phyloP scores from a whole-genome alignment of 805 yeast species.

The Candida yuanshanica region DNA sequence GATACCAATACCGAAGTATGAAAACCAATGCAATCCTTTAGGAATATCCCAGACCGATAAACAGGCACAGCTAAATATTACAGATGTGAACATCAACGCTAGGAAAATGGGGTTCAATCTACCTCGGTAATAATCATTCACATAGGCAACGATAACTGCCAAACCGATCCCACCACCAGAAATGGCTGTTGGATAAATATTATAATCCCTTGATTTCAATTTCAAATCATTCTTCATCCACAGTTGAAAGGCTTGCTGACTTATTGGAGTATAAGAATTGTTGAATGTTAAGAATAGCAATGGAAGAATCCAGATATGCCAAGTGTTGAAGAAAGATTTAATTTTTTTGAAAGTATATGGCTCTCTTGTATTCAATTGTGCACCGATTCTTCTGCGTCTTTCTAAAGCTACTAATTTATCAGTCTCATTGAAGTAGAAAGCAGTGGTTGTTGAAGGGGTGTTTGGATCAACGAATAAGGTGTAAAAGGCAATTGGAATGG shows the following conservation, averaged over 20 bases:
- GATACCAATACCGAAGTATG: slow-evolving; percentile 41
- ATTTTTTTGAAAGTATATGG: slow-evolving; percentile 33
- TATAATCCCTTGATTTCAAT: slow-evolving; percentile 31
- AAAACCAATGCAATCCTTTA: slow-evolving; percentile 42
- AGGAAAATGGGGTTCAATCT: slow-evolving; percentile 33
- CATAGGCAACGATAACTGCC: slow-evolving; percentile 32
- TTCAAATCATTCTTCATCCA: slow-evolving; percentile 39
- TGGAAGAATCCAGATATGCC: slow-evolving; percentile 47
- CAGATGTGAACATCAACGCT: slow-evolving; percentile 31
- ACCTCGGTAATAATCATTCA: slow-evolving; percentile 33
- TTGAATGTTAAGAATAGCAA: slow-evolving; percentile 16
- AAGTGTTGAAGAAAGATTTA: slow-evolving; percentile 36
- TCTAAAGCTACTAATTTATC: slow-evolving; percentile 42
- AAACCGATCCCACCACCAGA: slow-evolving; percentile 34
- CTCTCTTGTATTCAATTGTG: slow-evolving; percentile 37
- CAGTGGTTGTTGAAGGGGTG: slow-evolving; percentile 30
- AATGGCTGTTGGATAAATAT: slow-evolving; percentile 36
- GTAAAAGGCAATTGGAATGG: slow-evolving; percentile 38
- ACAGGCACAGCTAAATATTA: slow-evolving; percentile 36
- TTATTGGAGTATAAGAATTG: slow-evolving; percentile 23
- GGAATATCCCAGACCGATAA: slow-evolving; percentile 47
- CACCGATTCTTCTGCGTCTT: slow-evolving; percentile 37
- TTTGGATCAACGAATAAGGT: slow-evolving; percentile 29
- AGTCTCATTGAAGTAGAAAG: slow-evolving; percentile 35
- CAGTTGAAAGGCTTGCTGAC: slow-evolving; percentile 38